Evolutionary conservation across 2,329 filamentous ascomycete species (phyloP).

Genomic region (Fusarium nodosum): DNA sequence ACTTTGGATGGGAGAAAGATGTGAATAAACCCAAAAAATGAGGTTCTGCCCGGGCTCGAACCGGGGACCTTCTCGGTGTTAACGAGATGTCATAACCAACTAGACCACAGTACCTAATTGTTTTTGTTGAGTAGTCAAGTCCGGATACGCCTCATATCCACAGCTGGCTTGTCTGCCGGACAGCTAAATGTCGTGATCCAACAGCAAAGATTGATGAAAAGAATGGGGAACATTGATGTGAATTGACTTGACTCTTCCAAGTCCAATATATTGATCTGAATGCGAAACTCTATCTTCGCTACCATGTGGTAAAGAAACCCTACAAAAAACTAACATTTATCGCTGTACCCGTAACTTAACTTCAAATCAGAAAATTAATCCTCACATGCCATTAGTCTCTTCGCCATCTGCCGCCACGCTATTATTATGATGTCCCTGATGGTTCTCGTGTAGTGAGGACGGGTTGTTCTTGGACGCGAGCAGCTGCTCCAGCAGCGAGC

Average conservation of each 20-base stretch:
- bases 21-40: conserved; percentile 15
- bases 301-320: background rate
- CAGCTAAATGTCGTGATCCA: too few species aligned
- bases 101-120: conserved; percentile 50
- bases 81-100: conserved; percentile 53
- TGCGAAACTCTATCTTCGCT: conserved; percentile 26
- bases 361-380: background rate
- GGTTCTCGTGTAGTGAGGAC: conserved; percentile 16
- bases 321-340: conserved; percentile 12
- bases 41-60: conserved; percentile 53
- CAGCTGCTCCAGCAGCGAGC: conserved; percentile 46
- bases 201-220: background rate
- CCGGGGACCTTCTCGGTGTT: conserved; percentile 53
- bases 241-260: background rate
- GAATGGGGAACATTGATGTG: background rate
- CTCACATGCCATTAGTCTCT: conserved; percentile 39
- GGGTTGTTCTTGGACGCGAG: conserved; percentile 41
- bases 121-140: background rate
- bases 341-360: conserved; percentile 13
- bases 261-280: background rate
- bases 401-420: conserved; percentile 17
- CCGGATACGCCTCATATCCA: background rate
- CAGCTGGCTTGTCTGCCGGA: rapidly evolving
- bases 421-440: conserved; percentile 38
- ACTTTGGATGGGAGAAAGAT: rapidly evolving